Percentiles rank a stretch among this genome's conserved stretches.
phyloP scores from a whole-genome alignment of 495 filamentous ascomycete genomes.

The Xanthoparmelia taractica region DNA sequence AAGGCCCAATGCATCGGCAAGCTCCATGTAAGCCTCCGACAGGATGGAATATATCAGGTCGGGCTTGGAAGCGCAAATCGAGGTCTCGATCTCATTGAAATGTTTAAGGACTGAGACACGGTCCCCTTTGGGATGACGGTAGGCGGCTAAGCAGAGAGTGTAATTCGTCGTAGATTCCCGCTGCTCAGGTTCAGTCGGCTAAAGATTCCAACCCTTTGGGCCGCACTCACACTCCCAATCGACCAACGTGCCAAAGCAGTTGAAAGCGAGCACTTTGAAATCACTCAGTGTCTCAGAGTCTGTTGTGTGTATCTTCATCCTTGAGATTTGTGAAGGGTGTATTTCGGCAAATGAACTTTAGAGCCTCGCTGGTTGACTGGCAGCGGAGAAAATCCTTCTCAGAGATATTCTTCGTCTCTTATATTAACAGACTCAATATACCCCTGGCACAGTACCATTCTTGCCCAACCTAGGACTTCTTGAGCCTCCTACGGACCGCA shows the following conservation, averaged over 20 bases:
- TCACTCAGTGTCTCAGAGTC: slow-evolving; percentile 27
- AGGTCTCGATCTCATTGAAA: slow-evolving; percentile 38
- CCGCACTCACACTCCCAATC: slow-evolving; percentile 54
- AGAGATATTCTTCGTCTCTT: neutral
- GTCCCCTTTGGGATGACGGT: slow-evolving; percentile 34
- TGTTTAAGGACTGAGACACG: slow-evolving; percentile 30
- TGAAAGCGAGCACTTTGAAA: slow-evolving; percentile 57
- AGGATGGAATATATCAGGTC: slow-evolving; percentile 52
- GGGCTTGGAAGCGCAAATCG: slow-evolving; percentile 44
- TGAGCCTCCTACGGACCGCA: neutral
- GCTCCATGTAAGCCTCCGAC: slow-evolving; percentile 38
- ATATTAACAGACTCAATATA: neutral
- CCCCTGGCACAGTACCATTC: neutral
- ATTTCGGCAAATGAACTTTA: neutral
- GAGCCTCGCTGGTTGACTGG: neutral
- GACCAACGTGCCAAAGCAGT: slow-evolving; percentile 77
- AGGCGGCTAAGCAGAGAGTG: slow-evolving; percentile 39
- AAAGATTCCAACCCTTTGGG: neutral
- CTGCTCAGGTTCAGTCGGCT: slow-evolving; percentile 19
- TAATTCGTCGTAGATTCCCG: slow-evolving; percentile 35
- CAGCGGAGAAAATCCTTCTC: no score
- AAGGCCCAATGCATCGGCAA: slow-evolving; percentile 40
- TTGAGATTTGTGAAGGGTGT: neutral
- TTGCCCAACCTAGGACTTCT: neutral
- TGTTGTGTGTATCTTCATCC: slow-evolving; percentile 19